These are phyloP conservation scores for Pseudozyma hubeiensis DNA, from an alignment of 1,284 basidiomycete species.

Conservation along the genomic window DNA sequence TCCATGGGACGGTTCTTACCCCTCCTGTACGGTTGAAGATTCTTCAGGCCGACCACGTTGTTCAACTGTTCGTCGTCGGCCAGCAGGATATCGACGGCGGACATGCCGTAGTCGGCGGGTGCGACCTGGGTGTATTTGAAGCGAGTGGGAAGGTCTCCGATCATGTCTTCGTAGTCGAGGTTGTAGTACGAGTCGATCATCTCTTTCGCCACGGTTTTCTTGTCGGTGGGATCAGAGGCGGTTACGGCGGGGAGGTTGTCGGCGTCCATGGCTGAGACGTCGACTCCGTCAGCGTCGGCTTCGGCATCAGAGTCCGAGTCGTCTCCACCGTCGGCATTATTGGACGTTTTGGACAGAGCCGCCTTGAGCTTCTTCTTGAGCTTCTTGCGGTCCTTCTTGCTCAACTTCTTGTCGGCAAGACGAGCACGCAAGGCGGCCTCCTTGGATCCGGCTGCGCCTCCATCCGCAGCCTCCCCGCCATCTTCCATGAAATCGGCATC, in stretches of 20 bases:
- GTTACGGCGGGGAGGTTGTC: constrained; percentile 17
- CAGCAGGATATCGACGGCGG: constrained; percentile 87
- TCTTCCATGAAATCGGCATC: constrained; percentile 75
- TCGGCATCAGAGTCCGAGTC: constrained; percentile 21
- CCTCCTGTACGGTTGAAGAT: constrained; percentile 87
- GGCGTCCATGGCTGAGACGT: constrained; percentile 66
- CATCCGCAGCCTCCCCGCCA: constrained; percentile 12
- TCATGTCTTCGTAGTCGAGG: constrained; percentile 95
- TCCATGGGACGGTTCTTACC: constrained; percentile 75
- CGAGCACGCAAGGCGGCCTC: constrained; percentile 41
- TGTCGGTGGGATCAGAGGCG: constrained; percentile 39
- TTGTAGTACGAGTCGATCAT: constrained; percentile 91
- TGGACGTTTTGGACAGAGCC: constrained; percentile 64
- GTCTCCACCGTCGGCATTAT: constrained; percentile 39
- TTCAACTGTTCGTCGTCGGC: constrained; percentile 95
- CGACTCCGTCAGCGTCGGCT: constrained; percentile 22
- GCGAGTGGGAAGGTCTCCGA: constrained; percentile 88
- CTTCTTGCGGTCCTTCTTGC: constrained; percentile 84
- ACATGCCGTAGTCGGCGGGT: constrained; percentile 78
- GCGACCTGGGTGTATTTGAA: constrained; percentile 89
- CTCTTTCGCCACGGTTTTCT: constrained; percentile 75
- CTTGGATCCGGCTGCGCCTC: constrained; percentile 14
- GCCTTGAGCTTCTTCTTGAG: constrained; percentile 55
- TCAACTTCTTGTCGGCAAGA: constrained; percentile 72
- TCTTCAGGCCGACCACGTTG: constrained; percentile 86